These are phyloP conservation scores for Hypholoma fasciculare DNA, from an alignment of 768 basidiomycete genomes.

Conservation along the genomic window DNA sequence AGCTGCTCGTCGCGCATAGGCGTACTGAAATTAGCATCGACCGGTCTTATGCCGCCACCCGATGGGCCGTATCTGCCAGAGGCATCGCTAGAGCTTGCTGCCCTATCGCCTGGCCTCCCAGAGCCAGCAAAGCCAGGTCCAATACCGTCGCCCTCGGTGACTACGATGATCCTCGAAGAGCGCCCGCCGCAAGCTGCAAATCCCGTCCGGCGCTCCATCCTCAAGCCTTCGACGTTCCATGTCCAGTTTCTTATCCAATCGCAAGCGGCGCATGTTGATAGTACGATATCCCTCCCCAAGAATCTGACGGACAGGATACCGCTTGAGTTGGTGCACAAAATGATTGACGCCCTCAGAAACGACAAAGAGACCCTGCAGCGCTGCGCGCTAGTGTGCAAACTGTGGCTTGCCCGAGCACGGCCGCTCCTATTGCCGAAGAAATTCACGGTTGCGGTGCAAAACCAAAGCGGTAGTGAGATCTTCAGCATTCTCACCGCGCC, in stretches of 20 bases:
- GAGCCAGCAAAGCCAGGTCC: background rate
- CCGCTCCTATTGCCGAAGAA: slow-evolving; percentile 4
- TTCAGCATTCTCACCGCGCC: slow-evolving; percentile 1
- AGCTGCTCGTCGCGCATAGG: background rate
- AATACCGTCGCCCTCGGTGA: background rate
- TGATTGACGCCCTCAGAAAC: background rate
- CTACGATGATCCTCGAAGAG: background rate
- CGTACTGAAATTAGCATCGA: background rate
- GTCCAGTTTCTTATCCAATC: background rate
- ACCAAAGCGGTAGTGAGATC: background rate
- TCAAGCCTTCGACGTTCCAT: slow-evolving; percentile 3
- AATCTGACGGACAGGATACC: background rate
- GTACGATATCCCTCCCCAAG: background rate
- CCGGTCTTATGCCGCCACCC: background rate
- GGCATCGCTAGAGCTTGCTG: background rate
- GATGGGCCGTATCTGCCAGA: background rate
- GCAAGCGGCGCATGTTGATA: background rate
- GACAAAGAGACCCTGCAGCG: background rate
- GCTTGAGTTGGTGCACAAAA: background rate
- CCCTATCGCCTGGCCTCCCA: background rate
- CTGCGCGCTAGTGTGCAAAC: slow-evolving; percentile 2
- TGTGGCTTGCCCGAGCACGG: background rate
- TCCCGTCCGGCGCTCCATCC: slow-evolving; percentile 2
- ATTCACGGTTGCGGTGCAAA: background rate
- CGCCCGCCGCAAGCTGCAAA: background rate